phyloP scores from a whole-genome alignment of 2,329 filamentous ascomycete genomes.

The Magnaporthales sp. region DNA sequence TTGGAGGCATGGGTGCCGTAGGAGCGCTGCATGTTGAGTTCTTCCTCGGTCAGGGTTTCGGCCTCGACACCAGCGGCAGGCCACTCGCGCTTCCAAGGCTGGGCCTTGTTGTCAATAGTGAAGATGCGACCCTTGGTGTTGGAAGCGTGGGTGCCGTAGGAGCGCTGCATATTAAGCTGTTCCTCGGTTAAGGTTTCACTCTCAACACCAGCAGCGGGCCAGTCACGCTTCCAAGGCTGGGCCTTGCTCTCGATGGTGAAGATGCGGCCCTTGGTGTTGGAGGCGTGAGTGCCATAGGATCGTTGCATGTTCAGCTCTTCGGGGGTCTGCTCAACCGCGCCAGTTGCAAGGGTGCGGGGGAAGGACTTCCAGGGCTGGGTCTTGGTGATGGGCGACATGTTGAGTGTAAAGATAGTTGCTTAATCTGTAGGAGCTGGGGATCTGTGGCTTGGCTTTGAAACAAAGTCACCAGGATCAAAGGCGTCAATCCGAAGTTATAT shows the following conservation, averaged over 20 bases:
- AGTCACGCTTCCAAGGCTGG: not conserved
- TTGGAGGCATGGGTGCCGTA: constrained; percentile 13
- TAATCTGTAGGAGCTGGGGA: too few relatives aligned
- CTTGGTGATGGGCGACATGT: not conserved
- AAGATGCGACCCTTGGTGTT: constrained; percentile 13
- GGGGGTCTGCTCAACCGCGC: not conserved
- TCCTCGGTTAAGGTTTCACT: constrained; percentile 32
- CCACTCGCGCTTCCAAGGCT: not conserved
- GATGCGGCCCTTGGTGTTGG: constrained; percentile 13
- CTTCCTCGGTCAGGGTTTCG: not conserved
- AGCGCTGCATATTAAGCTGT: constrained; percentile 63
- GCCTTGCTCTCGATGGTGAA: constrained; percentile 7
- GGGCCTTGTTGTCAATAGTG: constrained; percentile 6
- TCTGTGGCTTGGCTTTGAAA: too few relatives aligned
- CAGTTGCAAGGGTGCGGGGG: not conserved
- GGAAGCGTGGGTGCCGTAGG: constrained; percentile 13
- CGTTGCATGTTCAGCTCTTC: constrained; percentile 73
- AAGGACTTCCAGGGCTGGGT: not conserved
- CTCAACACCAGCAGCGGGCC: not conserved
- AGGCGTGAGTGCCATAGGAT: constrained; percentile 12
- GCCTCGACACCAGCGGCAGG: not conserved
- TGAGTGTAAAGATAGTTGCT: too few relatives aligned
- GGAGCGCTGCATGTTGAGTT: constrained; percentile 9
- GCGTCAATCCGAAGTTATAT: too few relatives aligned
- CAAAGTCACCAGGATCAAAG: too few relatives aligned